Base-by-base conservation (phyloP, 768 basidiomycete species). In the Gloeophyllum trabeum region DNA sequence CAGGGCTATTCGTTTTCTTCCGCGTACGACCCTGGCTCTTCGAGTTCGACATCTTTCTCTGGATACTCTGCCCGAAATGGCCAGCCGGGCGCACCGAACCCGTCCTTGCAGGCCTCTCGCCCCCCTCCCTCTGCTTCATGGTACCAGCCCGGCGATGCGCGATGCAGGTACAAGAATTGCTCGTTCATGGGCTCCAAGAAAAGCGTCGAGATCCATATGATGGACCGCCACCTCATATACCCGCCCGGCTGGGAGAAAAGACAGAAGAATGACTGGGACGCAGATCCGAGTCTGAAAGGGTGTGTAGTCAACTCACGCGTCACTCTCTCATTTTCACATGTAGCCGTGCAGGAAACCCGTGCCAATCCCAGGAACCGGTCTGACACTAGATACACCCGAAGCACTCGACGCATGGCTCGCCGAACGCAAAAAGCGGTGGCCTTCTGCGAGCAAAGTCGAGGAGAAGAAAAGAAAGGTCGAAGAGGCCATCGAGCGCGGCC, bases 151-250 rank as follows among this genome's bases (percentile, higher is more conserved):
- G 86, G 86, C 3, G 69, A 64, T 49, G 56, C 48, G 47, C 69
- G 71, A 42, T 89, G 86, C 55, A 68, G 71, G 5, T 67, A 81
- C 50, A 65, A 61, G 34, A 68, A 69, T n/a, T 92, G 88, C 55
- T 50, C 56, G 4, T 92, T 86, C 51, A 63, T 63, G 28, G 87
- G 83, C 24, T 80, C 85, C 3, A 62, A 65, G 30, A 84, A 85
- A 54, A 63, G 75, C 20, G 73, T 89, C 13, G 81, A 89, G 57
- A 68, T 65, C 22, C 89, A 92, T 53, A 81, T 78, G 77, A 90
- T 89, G 87, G 88, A 90, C 51, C 70, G 87, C n/a, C 88, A 91
- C 57, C 67, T 91, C 34, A 76, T 90, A 37, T 88, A 76, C 48
- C 88, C 89, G 19, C 70, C 73, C 35, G 80, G 77, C 18, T 87